Conservation (phyloP, 352 stramenopile species). For the Globisporangium echinulatum region DNA sequence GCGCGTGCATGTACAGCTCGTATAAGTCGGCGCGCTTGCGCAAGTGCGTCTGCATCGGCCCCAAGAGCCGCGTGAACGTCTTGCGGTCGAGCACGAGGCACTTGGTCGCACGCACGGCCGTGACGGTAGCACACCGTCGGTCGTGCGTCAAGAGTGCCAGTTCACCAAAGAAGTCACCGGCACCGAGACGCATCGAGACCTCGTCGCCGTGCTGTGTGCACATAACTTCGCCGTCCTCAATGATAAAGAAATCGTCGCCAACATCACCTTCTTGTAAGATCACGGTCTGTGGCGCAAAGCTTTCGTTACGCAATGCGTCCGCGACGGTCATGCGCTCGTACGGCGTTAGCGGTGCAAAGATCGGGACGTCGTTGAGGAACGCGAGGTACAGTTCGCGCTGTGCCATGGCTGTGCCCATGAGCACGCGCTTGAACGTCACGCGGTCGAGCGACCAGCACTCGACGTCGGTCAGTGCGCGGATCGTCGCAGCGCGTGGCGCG, state of each 20-base stretch:
- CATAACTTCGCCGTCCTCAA: conserved; percentile 60
- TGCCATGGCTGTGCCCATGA: conserved; percentile 66
- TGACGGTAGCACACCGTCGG: conserved; percentile 85
- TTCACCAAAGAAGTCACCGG: conserved; percentile 67
- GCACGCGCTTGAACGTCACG: conserved; percentile 61
- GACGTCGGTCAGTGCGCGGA: conserved; percentile 51
- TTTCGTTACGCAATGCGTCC: conserved; percentile 54
- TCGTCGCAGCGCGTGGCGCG: conserved; percentile 82
- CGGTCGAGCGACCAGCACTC: conserved; percentile 88
- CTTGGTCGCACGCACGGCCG: conserved; percentile 68
- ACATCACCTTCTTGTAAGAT: conserved; percentile 49
- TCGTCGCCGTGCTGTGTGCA: conserved; percentile 55
- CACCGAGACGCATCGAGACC: conserved; percentile 47
- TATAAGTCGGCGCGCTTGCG: conserved; percentile 57
- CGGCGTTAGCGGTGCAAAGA: conserved; percentile 63
- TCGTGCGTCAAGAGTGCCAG: conserved; percentile 88
- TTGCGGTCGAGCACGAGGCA: conserved; percentile 85
- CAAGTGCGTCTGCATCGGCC: conserved; percentile 87
- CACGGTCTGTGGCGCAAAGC: conserved; percentile 30
- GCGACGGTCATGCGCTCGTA: conserved; percentile 74
- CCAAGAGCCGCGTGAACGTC: conserved; percentile 86
- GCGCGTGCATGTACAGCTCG: conserved; percentile 55
- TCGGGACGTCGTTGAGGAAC: conserved; percentile 60
- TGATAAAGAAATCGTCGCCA: conserved; percentile 81
- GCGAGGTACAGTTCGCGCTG: conserved; percentile 50